Base-by-base conservation (phyloP, 2,329 filamentous ascomycete species). In the Blastomyces silverae region DNA sequence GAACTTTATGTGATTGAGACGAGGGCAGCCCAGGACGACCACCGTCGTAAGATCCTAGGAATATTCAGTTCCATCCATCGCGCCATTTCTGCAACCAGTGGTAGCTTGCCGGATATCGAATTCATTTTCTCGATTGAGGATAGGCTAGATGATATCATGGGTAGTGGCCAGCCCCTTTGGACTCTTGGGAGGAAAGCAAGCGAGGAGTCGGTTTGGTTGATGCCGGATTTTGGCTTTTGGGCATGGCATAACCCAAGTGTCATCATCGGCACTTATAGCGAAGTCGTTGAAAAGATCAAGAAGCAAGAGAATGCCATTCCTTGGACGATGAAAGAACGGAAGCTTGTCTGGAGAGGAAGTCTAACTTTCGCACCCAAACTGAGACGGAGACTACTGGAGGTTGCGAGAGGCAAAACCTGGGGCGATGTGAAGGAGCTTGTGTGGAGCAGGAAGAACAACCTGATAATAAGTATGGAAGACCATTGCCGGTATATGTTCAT, bases 401-500 rank as follows among this genome's bases (percentile, higher is more conserved):
- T 73, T 4, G 75, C 77, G 8, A 70, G 73, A 50, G 72, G 75
- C 63, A 74, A 80, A 68, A 66, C 74, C 0, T 83, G 81, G 81
- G 78, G 77, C 2, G 79, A 82, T 69, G 79, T 83, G 28, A 76
- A 76, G 66, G 72, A 73, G 62, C 71, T 79, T 37, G 70, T 77
- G 60, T 80, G 79, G 78, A 67, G 70, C 15, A 71, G 74, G 7
- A 75, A 74, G 31, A 68, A 74, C 50, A 78, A 82, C 64, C 76
- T 82, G 7, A n/a, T n/a, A n/a, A 70, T 83, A 4, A 76, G 73
- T 37, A 82, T 83, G 71, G 78, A 80, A 44, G 80, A 83, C 61
- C 81, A 83, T 70, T 84, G 82, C 71, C 75, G 76, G 39, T 84
- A 83, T 67, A 80, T 80, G 72, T 84, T 79, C 67, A 79, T 83